phyloP scores from a whole-genome alignment of 148 eudicot genomes.

The Agrostemma githago region DNA sequence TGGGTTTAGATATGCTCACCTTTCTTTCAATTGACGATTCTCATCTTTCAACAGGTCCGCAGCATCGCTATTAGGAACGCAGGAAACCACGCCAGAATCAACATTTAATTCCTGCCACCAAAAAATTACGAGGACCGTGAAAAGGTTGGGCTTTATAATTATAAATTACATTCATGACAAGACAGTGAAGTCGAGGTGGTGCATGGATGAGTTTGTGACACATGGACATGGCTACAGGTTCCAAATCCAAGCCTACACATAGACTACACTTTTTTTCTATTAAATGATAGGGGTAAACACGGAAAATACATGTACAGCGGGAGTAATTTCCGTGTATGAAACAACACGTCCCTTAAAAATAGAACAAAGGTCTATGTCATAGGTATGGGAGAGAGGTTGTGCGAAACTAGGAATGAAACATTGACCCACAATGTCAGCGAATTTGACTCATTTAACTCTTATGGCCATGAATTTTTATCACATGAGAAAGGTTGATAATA shows the following conservation, averaged over 20 bases:
- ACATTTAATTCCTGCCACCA: slow-evolving; percentile 36
- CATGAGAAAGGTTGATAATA: neutral
- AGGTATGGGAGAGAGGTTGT: neutral
- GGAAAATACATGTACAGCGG: too few species aligned
- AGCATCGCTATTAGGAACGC: slow-evolving; percentile 14
- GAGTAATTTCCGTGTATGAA: too few species aligned
- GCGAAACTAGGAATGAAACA: neutral
- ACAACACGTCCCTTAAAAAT: neutral
- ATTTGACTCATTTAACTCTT: neutral
- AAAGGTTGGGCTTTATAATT: neutral
- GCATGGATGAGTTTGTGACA: neutral
- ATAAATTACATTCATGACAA: neutral
- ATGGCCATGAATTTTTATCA: neutral
- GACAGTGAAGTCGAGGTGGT: neutral
- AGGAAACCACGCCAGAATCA: slow-evolving; percentile 20
- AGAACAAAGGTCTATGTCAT: neutral
- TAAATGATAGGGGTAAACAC: too few species aligned
- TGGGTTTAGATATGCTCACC: slow-evolving; percentile 25
- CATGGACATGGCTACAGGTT: neutral
- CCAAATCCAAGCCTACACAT: neutral
- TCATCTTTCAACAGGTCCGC: slow-evolving; percentile 50
- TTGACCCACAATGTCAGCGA: neutral
- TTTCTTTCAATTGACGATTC: slow-evolving; percentile 46
- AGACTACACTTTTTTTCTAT: too few species aligned
- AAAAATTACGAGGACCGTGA: neutral